A percentile compares a stretch with the other conserved stretches of the same genome.
Conservation (phyloP, 2,329 filamentous ascomycete genomes). For the Cylindrodendrum hubeiense region DNA sequence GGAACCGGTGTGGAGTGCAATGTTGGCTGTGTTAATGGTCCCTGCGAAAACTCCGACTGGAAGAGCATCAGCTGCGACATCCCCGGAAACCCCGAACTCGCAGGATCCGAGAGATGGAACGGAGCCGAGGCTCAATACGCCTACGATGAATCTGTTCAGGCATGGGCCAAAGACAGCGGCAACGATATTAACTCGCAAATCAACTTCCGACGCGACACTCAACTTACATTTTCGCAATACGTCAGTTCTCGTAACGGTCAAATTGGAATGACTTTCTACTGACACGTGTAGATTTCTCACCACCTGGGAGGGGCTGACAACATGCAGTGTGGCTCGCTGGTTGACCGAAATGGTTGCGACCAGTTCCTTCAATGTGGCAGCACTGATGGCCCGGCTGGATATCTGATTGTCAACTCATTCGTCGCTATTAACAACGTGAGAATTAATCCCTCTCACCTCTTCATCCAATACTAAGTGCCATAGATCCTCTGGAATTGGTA, state of each 20-base stretch:
- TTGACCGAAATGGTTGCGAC: slow-evolving; percentile 8
- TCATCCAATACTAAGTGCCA: not conserved
- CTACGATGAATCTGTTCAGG: not conserved
- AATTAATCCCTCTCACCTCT: no score
- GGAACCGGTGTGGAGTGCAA: not conserved
- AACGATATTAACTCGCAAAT: not conserved
- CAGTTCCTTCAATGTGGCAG: not conserved
- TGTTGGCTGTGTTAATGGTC: not conserved
- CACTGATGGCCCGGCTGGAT: not conserved
- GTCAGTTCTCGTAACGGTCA: not conserved
- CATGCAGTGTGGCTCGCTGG: not conserved
- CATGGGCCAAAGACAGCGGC: not conserved
- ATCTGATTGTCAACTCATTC: slow-evolving; percentile 9
- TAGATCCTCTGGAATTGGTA: slow-evolving; percentile 13
- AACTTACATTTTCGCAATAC: slow-evolving; percentile 3
- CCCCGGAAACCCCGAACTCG: not conserved
- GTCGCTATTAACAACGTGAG: slow-evolving; percentile 1
- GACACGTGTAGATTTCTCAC: not conserved
- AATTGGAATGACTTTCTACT: no score
- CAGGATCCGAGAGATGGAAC: slow-evolving; percentile 1
- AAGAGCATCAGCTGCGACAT: slow-evolving; percentile 5
- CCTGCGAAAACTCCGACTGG: slow-evolving; percentile 2
- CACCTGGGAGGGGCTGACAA: not conserved
- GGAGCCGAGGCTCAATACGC: not conserved
- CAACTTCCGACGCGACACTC: not conserved